Percentiles rank a stretch among this genome's conserved stretches.
These are phyloP conservation scores for Coniosporium tulheliwenetii DNA, from an alignment of 2,329 filamentous ascomycete species.

Conservation along the genomic window DNA sequence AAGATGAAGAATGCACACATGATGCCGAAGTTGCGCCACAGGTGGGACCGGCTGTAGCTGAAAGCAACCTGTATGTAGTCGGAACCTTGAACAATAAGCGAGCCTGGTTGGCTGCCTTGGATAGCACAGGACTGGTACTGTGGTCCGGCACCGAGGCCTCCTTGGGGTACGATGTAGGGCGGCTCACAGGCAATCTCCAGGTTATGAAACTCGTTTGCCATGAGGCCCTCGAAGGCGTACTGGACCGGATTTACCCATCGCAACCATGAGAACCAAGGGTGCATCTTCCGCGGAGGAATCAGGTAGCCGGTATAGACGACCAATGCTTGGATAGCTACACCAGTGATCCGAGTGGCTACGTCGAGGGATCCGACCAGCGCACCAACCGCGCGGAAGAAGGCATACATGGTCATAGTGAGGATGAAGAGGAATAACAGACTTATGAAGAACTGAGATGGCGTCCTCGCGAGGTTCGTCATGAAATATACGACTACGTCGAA, in stretches of 20 bases:
- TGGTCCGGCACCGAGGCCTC: constrained; percentile 24
- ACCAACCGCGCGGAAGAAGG: constrained; percentile 18
- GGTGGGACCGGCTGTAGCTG: constrained; percentile 37
- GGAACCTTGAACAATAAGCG: constrained; percentile 35
- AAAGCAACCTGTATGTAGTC: constrained; percentile 41
- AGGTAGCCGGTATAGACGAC: constrained; percentile 3
- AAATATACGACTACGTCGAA: constrained; percentile 49
- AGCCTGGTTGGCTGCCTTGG: constrained; percentile 39
- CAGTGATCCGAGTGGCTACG: constrained; percentile 22
- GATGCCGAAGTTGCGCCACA: constrained; percentile 45
- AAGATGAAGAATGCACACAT: constrained; percentile 34
- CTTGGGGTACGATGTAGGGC: constrained; percentile 39
- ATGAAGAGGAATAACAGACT: constrained; percentile 40
- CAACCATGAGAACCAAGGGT: constrained; percentile 12
- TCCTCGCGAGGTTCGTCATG: constrained; percentile 40
- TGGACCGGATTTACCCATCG: constrained; percentile 40
- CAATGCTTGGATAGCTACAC: constrained; percentile 19
- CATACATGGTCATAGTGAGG: constrained; percentile 26
- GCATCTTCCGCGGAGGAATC: constrained; percentile 10
- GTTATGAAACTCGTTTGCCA: constrained; percentile 55
- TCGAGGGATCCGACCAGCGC: constrained; percentile 4
- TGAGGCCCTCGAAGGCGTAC: constrained; percentile 52
- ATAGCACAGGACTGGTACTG: constrained; percentile 45
- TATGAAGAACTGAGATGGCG: constrained; percentile 42
- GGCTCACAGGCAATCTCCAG: constrained; percentile 38